Evolutionary conservation across 306 rosid genomes (phyloP), one percentile per base, ranked within the genome.

Genomic region (Chamaecrista fasciculata): DNA sequence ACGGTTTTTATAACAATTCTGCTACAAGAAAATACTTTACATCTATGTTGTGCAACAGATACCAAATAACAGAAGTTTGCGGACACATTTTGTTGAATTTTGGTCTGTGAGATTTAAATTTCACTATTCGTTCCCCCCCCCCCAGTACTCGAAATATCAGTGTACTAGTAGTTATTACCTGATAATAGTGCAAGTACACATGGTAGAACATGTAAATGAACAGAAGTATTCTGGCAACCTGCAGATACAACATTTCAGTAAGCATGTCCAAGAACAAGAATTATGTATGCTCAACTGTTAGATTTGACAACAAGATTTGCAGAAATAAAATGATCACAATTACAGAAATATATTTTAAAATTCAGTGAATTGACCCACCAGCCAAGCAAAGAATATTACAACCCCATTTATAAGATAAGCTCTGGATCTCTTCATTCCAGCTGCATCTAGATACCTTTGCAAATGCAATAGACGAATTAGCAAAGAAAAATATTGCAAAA

Each of bases 141-240:
- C n/a, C n/a, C n/a, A n/a, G n/a, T n/a, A n/a, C n/a, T n/a, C n/a
- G n/a, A n/a, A n/a, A n/a, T n/a, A n/a, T 39, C 50, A 37, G 58
- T 14, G 43, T 46, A 42, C 39, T 48, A 52, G 62, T n/a, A 60
- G 66, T 34, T 50, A 57, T 76, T 83, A 94, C 99, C 99, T 94
- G 95, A 78, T 89, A 89, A 59, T 49, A 78, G 86, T 94, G 99
- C 57, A 91, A 68, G 95, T 88, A 89, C 52, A 87, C 89, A 24
- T 94, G 99, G 72, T 89, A 89, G 81, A 84, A 91, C 83, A 94
- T 71, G 79, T 82, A 94, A 20, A 85, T 34, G 72, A 94, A 94
- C 82, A 94, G 71, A 55, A 94, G 81, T 73, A 94, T 84, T 77
- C 99, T 87, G 9, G 99, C 97, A 74, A 89, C 92, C 99, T 94